A percentile compares a stretch with the other conserved stretches of the same genome.
Conservation (phyloP, 345 rosid species). For the Heritiera littoralis region DNA sequence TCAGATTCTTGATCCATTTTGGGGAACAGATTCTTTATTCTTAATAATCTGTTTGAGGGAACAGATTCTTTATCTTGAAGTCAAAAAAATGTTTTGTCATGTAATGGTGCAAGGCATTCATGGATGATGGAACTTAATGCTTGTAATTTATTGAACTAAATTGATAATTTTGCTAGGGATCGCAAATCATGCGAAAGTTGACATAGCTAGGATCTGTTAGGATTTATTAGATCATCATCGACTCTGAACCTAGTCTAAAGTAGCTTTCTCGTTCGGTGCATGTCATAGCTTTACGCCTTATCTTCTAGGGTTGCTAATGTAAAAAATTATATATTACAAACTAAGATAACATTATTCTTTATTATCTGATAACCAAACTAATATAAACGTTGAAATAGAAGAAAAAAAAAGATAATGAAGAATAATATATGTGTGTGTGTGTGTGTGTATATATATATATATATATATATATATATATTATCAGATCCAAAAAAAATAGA, state of each 20-base stretch:
- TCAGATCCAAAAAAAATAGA: not conserved
- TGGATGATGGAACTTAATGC: not conserved
- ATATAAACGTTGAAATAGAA: not conserved
- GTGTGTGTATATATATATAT: no score
- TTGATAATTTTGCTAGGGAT: not conserved
- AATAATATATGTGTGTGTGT: not conserved
- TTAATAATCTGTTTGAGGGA: constrained; percentile 19
- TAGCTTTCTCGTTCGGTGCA: not conserved
- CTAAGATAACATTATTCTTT: not conserved
- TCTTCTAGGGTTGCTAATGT: not conserved
- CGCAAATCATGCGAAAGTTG: not conserved
- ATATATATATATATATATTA: not conserved
- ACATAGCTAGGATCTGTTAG: not conserved
- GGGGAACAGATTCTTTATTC: constrained; percentile 22
- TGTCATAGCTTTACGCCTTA: not conserved
- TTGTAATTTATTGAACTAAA: not conserved
- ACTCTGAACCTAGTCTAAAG: constrained; percentile 2
- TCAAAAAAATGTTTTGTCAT: not conserved
- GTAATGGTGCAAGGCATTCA: not conserved
- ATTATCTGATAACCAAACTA: not conserved
- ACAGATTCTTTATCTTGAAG: constrained; percentile 24
- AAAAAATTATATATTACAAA: no score
- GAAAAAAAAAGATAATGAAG: not conserved
- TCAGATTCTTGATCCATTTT: not conserved
- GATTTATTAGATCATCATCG: not conserved